Evolutionary conservation across 2,329 filamentous ascomycete species (phyloP), one percentile per base, ranked within the genome.

Genomic region (Samsoniella hepiali): DNA sequence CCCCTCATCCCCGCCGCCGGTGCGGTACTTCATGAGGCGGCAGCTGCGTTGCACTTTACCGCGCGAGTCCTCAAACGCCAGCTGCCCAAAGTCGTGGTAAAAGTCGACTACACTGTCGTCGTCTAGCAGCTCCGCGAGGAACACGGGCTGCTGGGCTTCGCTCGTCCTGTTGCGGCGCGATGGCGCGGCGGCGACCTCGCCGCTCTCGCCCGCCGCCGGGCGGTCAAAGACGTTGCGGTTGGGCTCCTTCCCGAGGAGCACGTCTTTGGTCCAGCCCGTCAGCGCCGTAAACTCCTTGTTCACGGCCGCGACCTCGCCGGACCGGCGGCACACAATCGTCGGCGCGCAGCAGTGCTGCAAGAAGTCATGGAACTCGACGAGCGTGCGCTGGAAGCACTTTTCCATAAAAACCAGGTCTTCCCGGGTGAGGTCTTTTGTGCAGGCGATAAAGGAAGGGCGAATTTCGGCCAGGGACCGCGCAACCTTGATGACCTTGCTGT

Each of bases 401-500:
- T 99, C 95, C 90, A 97, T 97, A 75, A 98, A 97, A 29, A 99
- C 88, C 34, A 98, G 81, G 75, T 99, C 95, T 70, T 95, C 89
- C 22, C 88, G 83, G 67, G 92, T 93, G 65, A 98, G 80, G n/a
- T 91, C 93, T 71, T 91, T 91, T 27, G 91, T 96, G 66, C 92
- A 96, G 11, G 93, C 89, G 67, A 98, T 94, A 73, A 99, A 95
- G 0, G 93, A 95, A 1, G 95, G 94, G 8, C 95, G 89, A 69
- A 97, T 96, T 51, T 90, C 92, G 7, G 91, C 90, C 59, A 99
- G 83, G 0, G 93, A 90, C 77, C 93, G 91, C 64, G 92, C 93
- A 68, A 97, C 96, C 64, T 89, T 87, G 31, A 94, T 76, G 0
- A 90, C 89, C 76, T 93, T 93, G 67, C 87, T 88, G 13, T 88